Evolutionary conservation across 371 early-diverging fungal genomes (phyloP), one percentile per base, ranked within the genome.

Genomic region (Mortierella sp.): DNA sequence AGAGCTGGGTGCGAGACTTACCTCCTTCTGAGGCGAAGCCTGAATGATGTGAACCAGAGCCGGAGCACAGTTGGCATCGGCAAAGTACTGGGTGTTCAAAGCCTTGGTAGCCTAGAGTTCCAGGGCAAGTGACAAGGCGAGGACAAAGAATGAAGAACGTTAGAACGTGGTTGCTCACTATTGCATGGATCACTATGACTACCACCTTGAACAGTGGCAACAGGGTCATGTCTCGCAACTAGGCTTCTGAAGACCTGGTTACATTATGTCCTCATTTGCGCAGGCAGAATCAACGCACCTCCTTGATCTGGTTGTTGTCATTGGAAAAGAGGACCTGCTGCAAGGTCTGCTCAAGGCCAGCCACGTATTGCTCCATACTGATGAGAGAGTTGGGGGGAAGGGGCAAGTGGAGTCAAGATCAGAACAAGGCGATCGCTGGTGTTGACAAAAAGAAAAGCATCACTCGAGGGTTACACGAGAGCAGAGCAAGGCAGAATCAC

Each of bases 11-110:
- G 21, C 8, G 13, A 17, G 25, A 7, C 52, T 25, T 68, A 81
- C 83, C 68, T 83, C 83, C 51, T 79, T 78, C 28, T 88, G 83
- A 45, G 84, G 74, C 37, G 88, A 88, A 17, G 82, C 82, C 59
- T 80, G 72, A 56, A 91, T 81, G 56, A 94, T 88, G 47, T 89
- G 82, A 22, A 87, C 81, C 43, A 92, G 81, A 21, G 91, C 92
- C 53, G 93, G 90, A n/a, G 93, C 82, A 68, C 94, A 92, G 21
- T 81, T 74, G 19, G 86, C 55, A 5, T 79, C 81, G 31, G 74
- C 80, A 76, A 89, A 93, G 69, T 80, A 92, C 72, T 93, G 84
- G 40, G 86, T 85, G 78, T 83, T 89, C 45, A 92, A 77, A n/a
- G 87, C 84, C 53, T 83, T 82, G 13, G 93, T 92, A 22, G 86